These are phyloP conservation scores for Diospyros kaki DNA, from an alignment of 148 eudicot species.

Conservation along the genomic window DNA sequence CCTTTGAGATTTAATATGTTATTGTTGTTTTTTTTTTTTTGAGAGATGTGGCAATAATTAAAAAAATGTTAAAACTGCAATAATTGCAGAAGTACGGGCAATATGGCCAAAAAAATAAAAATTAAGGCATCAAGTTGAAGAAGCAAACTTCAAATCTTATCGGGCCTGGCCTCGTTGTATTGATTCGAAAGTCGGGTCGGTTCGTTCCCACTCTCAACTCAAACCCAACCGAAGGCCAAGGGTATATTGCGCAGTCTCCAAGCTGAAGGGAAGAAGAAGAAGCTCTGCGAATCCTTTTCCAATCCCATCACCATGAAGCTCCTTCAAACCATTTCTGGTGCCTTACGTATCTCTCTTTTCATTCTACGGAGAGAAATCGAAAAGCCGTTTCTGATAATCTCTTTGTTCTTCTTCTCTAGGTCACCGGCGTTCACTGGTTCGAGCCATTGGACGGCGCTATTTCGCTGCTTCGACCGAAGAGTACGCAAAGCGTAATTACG, in stretches of 20 bases:
- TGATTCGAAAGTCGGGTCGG: too few species aligned
- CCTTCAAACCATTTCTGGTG: constrained; percentile 33
- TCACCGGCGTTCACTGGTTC: constrained; percentile 29
- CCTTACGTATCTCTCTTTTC: neutral
- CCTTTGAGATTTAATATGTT: too few species aligned
- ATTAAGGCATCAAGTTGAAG: too few species aligned
- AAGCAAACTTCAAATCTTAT: too few species aligned
- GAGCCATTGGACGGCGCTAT: constrained; percentile 47
- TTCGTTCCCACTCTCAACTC: too few species aligned
- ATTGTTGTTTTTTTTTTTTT: too few species aligned
- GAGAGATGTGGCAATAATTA: too few species aligned
- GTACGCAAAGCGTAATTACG: constrained; percentile 64
- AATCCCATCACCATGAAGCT: constrained; percentile 24
- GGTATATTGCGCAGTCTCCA: neutral
- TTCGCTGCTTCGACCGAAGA: constrained; percentile 51
- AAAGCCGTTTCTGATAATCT: neutral
- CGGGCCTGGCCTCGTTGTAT: too few species aligned
- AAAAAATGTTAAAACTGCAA: too few species aligned
- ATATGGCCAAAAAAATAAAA: too few species aligned
- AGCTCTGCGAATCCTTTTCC: neutral
- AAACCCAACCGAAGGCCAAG: neutral
- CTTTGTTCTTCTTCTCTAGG: constrained; percentile 23
- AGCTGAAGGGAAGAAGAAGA: neutral
- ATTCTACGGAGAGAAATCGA: neutral
- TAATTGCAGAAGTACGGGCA: too few species aligned